Conservation (phyloP, 2,329 filamentous ascomycete species). For the Colletotrichum limetticola region DNA sequence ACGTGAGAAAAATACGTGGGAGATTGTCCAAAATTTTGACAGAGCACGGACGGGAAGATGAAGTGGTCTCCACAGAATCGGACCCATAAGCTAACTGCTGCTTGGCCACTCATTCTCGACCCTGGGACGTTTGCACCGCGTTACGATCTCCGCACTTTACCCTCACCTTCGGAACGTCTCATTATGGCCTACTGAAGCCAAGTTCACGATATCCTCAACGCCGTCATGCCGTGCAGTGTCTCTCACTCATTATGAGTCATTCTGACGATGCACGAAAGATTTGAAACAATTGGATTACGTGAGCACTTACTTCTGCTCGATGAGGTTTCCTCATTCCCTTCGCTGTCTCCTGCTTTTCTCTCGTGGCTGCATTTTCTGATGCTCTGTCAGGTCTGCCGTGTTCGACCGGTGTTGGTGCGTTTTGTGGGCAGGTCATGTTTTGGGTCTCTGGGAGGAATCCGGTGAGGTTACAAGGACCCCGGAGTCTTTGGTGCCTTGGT, state of each 20-base stretch:
- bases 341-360: background rate
- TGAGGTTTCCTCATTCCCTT: background rate
- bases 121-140: constrained; percentile 18
- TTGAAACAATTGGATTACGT: background rate
- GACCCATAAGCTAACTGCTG: constrained; percentile 1
- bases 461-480: constrained; percentile 8
- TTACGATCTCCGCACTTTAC: constrained; percentile 34
- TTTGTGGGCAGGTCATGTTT: constrained; percentile 22
- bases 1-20: background rate
- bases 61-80: background rate
- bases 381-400: constrained; percentile 11
- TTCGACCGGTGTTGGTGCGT: background rate
- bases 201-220: constrained; percentile 2
- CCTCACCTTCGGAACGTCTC: constrained; percentile 27
- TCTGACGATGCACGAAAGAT: background rate
- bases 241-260: background rate
- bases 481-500: background rate
- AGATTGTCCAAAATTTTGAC: background rate
- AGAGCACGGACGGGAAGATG: constrained; percentile 18
- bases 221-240: background rate
- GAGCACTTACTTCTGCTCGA: background rate
- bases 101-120: constrained; percentile 18
- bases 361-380: constrained; percentile 21
- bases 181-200: background rate
- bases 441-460: background rate